Conservation (phyloP, 768 basidiomycete genomes). For the Lanmaoa rubissima region DNA sequence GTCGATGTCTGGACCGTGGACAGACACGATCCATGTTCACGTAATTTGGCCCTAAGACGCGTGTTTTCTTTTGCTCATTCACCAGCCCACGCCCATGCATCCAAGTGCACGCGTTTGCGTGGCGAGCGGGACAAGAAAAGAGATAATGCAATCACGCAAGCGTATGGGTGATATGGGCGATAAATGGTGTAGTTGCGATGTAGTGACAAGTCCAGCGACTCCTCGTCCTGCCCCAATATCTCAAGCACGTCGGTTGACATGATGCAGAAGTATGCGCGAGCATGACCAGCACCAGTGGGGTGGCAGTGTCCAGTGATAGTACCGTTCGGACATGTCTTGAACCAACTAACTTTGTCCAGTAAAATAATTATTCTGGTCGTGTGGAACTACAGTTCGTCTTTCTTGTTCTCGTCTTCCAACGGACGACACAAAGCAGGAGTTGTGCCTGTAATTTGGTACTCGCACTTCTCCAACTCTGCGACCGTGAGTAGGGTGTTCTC, state of each 20-base stretch:
- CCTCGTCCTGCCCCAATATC: background rate
- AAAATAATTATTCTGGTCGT: conserved; percentile 1
- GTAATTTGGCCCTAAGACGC: background rate
- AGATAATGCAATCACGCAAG: no score
- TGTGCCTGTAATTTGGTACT: conserved; percentile 85
- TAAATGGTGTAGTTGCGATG: background rate
- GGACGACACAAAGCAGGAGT: conserved; percentile 77
- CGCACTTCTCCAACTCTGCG: conserved; percentile 93
- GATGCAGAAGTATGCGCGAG: background rate
- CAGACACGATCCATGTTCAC: background rate
- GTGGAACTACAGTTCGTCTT: conserved; percentile 28
- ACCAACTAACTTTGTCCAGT: background rate
- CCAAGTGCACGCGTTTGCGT: background rate
- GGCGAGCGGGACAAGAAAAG: background rate
- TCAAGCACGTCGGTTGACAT: background rate
- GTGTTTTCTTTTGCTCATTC: background rate
- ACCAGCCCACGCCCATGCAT: background rate
- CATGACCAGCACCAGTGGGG: no score
- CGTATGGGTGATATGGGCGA: background rate
- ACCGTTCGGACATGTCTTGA: background rate
- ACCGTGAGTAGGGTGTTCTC: conserved; percentile 80
- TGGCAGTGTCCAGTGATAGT: background rate
- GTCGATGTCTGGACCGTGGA: background rate
- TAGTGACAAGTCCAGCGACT: background rate
- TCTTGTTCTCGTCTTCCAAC: conserved; percentile 33